A percentile compares a stretch with the other conserved stretches of the same genome.
phyloP scores from a whole-genome alignment of 768 basidiomycete species.

The Chalciporus piperatus region DNA sequence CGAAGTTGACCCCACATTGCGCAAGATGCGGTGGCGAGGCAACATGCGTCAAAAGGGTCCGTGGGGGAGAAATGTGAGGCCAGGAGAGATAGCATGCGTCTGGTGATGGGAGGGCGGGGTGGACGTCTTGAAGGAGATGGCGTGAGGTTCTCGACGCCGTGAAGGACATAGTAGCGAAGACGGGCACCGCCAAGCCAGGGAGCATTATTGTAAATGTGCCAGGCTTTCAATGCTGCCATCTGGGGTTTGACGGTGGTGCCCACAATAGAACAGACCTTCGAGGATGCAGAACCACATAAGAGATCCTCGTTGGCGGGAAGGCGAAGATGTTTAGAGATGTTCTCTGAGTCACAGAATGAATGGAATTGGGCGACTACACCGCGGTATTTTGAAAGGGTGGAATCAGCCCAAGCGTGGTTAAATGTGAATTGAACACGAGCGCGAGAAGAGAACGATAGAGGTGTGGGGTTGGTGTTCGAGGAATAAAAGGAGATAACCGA shows the following conservation, averaged over 20 bases:
- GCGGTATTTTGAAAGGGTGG: slow-evolving; percentile 4
- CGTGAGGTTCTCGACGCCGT: slow-evolving; percentile 23
- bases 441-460: background rate
- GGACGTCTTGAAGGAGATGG: slow-evolving; percentile 17
- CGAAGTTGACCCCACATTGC: too few relatives aligned
- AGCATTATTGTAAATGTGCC: slow-evolving; percentile 31
- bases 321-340: too few relatives aligned
- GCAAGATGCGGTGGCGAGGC: too few relatives aligned
- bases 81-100: slow-evolving; percentile 21
- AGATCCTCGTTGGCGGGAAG: slow-evolving; percentile 28
- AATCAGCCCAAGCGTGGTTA: slow-evolving; percentile 4
- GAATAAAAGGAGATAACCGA: background rate
- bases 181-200: slow-evolving; percentile 18
- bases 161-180: slow-evolving; percentile 23
- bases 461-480: background rate
- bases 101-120: slow-evolving; percentile 24
- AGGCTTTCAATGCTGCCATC: slow-evolving; percentile 23
- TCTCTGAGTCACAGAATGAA: slow-evolving; percentile 20
- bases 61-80: too few relatives aligned
- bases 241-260: background rate
- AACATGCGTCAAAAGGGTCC: too few relatives aligned
- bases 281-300: slow-evolving; percentile 30
- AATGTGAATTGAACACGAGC: background rate
- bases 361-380: slow-evolving; percentile 1
- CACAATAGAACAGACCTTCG: background rate